phyloP scores from a whole-genome alignment of 768 basidiomycete species.

The Russula foetens region DNA sequence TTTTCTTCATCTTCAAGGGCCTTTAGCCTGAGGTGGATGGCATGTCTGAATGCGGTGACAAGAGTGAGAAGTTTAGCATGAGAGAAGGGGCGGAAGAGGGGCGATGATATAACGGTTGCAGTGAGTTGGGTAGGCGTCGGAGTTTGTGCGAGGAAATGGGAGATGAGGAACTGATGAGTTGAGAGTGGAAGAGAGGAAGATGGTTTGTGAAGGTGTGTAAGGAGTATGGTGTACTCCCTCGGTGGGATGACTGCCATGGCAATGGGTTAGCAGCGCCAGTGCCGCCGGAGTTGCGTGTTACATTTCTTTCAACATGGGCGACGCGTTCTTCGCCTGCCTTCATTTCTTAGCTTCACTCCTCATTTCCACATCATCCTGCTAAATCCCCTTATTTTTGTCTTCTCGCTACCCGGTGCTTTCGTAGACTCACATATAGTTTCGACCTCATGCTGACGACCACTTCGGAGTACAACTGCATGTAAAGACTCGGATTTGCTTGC shows the following conservation, averaged over 20 bases:
- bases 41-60: slow-evolving; percentile 50
- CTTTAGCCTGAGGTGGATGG: slow-evolving; percentile 45
- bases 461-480: too few species aligned
- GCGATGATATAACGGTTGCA: slow-evolving; percentile 47
- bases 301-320: too few species aligned
- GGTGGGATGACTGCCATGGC: slow-evolving; percentile 19
- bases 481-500: too few species aligned
- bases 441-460: too few species aligned
- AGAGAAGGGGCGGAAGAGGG: slow-evolving; percentile 43
- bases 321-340: too few species aligned
- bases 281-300: too few species aligned
- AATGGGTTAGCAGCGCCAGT: too few species aligned
- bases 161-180: slow-evolving; percentile 46
- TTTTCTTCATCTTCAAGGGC: slow-evolving; percentile 31
- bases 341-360: too few species aligned
- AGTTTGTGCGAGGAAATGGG: slow-evolving; percentile 48
- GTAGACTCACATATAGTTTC: too few species aligned
- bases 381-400: too few species aligned
- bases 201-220: slow-evolving; percentile 44
- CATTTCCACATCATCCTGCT: too few species aligned
- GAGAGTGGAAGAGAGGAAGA: slow-evolving; percentile 36
- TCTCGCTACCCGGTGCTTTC: too few species aligned
- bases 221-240: slow-evolving; percentile 35
- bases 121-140: slow-evolving; percentile 49
- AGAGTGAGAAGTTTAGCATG: slow-evolving; percentile 43